Evolutionary conservation across 768 basidiomycete genomes (phyloP).

Genomic region (Rhodocollybia butyracea): DNA sequence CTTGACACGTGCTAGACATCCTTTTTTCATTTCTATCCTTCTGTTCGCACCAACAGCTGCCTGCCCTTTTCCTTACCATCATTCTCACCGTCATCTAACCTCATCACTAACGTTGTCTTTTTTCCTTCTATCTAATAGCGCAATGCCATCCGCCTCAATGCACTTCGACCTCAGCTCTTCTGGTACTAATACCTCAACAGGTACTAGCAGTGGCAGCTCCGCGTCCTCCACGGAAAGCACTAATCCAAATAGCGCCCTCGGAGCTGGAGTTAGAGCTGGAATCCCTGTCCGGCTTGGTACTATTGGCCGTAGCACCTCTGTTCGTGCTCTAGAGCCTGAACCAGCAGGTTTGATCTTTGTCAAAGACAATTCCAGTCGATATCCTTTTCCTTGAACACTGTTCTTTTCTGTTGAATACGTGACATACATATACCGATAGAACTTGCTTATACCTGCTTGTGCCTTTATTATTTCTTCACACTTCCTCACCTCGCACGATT

Average conservation of each 20-base stretch:
- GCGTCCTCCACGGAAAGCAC: not conserved
- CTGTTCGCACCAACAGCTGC: not conserved
- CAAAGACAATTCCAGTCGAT: too few species aligned
- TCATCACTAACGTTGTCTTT: not conserved
- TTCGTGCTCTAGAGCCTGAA: not conserved
- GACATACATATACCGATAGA: too few species aligned
- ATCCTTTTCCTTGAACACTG: too few species aligned
- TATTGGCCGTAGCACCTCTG: not conserved
- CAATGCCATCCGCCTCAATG: constrained; percentile 6
- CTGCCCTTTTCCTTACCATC: not conserved
- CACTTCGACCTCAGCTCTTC: not conserved
- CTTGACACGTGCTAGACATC: too few species aligned
- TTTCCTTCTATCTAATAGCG: constrained; percentile 1
- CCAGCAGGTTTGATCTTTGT: too few species aligned
- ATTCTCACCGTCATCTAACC: not conserved
- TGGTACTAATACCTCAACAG: not conserved
- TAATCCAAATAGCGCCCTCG: not conserved
- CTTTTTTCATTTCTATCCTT: not conserved
- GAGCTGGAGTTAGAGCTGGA: not conserved
- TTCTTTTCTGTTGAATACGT: too few species aligned
- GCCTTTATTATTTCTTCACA: too few species aligned
- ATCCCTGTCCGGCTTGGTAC: not conserved
- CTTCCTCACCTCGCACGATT: too few species aligned
- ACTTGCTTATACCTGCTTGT: too few species aligned
- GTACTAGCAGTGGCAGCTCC: not conserved